These are phyloP conservation scores for Colletotrichum zoysiae DNA, from an alignment of 2,329 filamentous ascomycete species.

Conservation along the genomic window DNA sequence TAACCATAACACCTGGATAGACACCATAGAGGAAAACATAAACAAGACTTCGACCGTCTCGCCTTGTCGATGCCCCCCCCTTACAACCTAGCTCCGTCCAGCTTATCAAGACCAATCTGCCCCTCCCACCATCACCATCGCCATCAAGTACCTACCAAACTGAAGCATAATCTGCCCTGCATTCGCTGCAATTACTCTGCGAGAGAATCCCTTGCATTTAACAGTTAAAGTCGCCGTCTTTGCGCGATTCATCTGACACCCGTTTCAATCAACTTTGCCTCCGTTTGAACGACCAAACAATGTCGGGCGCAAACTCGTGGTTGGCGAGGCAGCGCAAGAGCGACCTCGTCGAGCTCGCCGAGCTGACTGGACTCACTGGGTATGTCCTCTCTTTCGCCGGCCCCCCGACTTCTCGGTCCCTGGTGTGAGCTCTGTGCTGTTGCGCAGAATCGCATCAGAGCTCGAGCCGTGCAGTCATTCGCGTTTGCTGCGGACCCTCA, in stretches of 20 bases:
- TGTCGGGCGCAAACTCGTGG: slow-evolving; percentile 78
- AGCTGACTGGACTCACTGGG: slow-evolving; percentile 78
- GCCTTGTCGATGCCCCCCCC: slow-evolving; percentile 7
- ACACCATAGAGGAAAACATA: slow-evolving; percentile 48
- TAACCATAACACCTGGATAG: slow-evolving; percentile 30
- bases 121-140: slow-evolving; percentile 34
- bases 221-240: slow-evolving; percentile 23
- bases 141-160: slow-evolving; percentile 11
- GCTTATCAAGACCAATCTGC: slow-evolving; percentile 38
- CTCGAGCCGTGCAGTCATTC: slow-evolving; percentile 13
- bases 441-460: slow-evolving; percentile 3
- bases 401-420: slow-evolving; percentile 1
- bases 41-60: slow-evolving; percentile 48
- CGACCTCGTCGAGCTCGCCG: slow-evolving; percentile 81
- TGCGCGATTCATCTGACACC: slow-evolving; percentile 38
- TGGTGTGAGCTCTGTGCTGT: neutral
- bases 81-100: slow-evolving; percentile 28
- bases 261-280: slow-evolving; percentile 18
- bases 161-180: slow-evolving; percentile 23
- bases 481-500: slow-evolving; percentile 36
- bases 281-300: slow-evolving; percentile 49
- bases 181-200: slow-evolving; percentile 11
- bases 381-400: slow-evolving; percentile 60
- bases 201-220: neutral
- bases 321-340: slow-evolving; percentile 85